Percentiles rank a stretch among this genome's conserved stretches.
phyloP scores from a whole-genome alignment of 768 basidiomycete genomes.

The Porphyrellus cyaneotinctus region DNA sequence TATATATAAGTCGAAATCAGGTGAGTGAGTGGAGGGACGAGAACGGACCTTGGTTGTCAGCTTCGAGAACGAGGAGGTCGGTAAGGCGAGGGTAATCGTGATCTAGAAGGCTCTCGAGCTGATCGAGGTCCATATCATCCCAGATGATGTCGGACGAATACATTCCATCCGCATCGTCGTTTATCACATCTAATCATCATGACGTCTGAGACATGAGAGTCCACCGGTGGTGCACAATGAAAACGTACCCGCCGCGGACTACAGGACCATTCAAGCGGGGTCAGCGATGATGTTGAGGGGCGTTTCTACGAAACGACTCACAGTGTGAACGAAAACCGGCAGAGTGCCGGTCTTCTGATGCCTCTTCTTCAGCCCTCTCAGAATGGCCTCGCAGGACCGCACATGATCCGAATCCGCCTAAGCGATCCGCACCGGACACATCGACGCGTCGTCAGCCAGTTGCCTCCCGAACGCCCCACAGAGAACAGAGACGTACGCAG shows the following conservation, averaged over 20 bases:
- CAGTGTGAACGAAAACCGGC: constrained; percentile 56
- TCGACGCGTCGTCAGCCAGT: neutral
- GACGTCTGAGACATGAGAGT: neutral
- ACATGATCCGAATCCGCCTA: constrained; percentile 46
- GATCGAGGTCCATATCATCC: neutral
- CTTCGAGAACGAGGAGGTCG: neutral
- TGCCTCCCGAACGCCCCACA: neutral
- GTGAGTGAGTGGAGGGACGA: neutral
- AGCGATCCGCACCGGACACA: neutral
- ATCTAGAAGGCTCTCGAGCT: neutral
- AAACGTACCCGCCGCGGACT: constrained; percentile 47
- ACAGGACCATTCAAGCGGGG: neutral
- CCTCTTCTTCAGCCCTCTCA: constrained; percentile 49
- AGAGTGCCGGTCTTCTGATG: constrained; percentile 37
- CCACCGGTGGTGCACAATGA: too few relatives aligned
- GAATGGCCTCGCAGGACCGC: constrained; percentile 38
- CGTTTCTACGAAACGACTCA: constrained; percentile 23
- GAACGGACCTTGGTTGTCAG: neutral
- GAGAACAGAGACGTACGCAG: constrained; percentile 23
- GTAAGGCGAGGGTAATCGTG: neutral
- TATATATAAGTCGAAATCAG: neutral
- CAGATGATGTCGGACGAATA: constrained; percentile 13
- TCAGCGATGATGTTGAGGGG: neutral
- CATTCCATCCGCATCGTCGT: constrained; percentile 42
- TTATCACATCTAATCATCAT: constrained; percentile 34